These are phyloP conservation scores for Lachnellula suecica DNA, from an alignment of 2,329 filamentous ascomycete species.

Conservation along the genomic window DNA sequence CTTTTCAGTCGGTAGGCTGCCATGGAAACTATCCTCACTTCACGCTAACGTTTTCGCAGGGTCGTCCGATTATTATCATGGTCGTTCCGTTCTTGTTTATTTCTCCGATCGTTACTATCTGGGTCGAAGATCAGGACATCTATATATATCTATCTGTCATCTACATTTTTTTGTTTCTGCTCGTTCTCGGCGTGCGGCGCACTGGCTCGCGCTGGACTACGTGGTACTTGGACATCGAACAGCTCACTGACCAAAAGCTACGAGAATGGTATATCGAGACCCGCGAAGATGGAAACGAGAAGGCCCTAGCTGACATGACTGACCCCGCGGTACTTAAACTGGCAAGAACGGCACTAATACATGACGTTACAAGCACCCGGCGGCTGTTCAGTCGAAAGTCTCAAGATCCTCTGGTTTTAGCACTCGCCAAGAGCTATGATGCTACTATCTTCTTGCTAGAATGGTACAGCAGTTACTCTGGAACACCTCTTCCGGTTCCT, in stretches of 20 bases:
- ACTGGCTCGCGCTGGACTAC: slow-evolving; percentile 58
- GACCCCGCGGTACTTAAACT: slow-evolving; percentile 45
- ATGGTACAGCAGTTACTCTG: slow-evolving; percentile 51
- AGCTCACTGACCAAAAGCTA: slow-evolving; percentile 48
- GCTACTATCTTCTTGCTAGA: slow-evolving; percentile 17
- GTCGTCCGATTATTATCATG: slow-evolving; percentile 52
- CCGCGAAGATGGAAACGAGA: slow-evolving; percentile 16
- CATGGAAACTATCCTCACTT: slow-evolving; percentile 31
- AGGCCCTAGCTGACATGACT: slow-evolving; percentile 18
- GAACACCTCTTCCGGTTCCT: slow-evolving; percentile 48
- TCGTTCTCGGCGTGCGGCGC: slow-evolving; percentile 51
- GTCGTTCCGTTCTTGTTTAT: slow-evolving; percentile 56
- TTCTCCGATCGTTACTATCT: slow-evolving; percentile 55
- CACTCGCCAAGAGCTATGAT: slow-evolving; percentile 32
- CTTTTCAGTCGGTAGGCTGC: slow-evolving; percentile 15
- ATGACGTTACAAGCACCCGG: slow-evolving; percentile 44
- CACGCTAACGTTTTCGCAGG: neutral
- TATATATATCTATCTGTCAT: slow-evolving; percentile 55
- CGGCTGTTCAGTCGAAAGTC: slow-evolving; percentile 40
- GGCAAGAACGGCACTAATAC: slow-evolving; percentile 43
- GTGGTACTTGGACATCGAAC: slow-evolving; percentile 52
- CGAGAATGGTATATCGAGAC: slow-evolving; percentile 46
- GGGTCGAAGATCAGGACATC: slow-evolving; percentile 50
- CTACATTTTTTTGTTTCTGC: slow-evolving; percentile 49
- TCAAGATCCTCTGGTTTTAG: slow-evolving; percentile 44